phyloP scores from a whole-genome alignment of 192 early-diverging fungal genomes.

The Chytriomyces sp. region DNA sequence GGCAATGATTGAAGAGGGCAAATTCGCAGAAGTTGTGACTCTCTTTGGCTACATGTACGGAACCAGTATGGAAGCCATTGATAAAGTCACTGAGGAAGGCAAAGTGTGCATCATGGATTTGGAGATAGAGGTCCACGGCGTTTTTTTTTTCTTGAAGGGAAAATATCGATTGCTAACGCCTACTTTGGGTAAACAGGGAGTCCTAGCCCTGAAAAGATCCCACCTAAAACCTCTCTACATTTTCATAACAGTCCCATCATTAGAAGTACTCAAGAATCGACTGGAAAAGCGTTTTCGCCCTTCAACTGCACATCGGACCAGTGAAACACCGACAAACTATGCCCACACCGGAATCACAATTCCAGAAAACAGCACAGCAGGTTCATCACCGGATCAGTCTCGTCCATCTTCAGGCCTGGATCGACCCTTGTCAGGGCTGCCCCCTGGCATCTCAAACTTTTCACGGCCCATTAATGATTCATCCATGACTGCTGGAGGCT shows the following conservation, averaged over 20 bases:
- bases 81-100: conserved; percentile 56
- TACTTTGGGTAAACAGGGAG: conserved; percentile 42
- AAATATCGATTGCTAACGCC: neutral
- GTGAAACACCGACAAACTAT: neutral
- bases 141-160: neutral
- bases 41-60: conserved; percentile 67
- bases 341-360: conserved; percentile 15
- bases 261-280: conserved; percentile 51
- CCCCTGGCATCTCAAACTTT: conserved; percentile 1
- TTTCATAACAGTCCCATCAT: conserved; percentile 50
- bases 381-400: conserved; percentile 3
- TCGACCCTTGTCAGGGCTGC: conserved; percentile 16
- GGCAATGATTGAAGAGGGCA: conserved; percentile 46
- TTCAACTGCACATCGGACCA: neutral
- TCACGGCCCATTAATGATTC: neutral
- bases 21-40: conserved; percentile 57
- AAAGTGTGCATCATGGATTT: conserved; percentile 62
- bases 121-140: conserved; percentile 58
- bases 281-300: conserved; percentile 42
- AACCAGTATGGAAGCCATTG: conserved; percentile 50
- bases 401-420: conserved; percentile 3
- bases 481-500: no score
- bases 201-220: conserved; percentile 54
- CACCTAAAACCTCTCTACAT: conserved; percentile 53
- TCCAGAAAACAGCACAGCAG: conserved; percentile 19